Percentiles rank a stretch among this genome's conserved stretches.
Conservation (phyloP, 2,329 filamentous ascomycete species). For the Aspergillus brasiliensis region DNA sequence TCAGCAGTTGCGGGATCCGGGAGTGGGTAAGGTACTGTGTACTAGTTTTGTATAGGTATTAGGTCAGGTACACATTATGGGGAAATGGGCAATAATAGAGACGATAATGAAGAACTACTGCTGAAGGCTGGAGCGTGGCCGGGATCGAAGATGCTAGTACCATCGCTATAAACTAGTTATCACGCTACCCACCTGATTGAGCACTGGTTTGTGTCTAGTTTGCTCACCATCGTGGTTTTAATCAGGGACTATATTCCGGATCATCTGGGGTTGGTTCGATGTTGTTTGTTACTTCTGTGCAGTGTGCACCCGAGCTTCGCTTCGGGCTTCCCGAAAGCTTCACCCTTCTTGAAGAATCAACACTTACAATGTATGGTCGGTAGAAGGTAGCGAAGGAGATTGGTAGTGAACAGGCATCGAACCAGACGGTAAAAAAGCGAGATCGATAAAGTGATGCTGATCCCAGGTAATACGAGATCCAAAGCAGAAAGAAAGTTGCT, state of each 20-base stretch:
- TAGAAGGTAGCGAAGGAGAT: not conserved
- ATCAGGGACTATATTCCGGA: constrained; percentile 18
- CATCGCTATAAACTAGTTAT: constrained; percentile 6
- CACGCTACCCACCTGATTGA: not conserved
- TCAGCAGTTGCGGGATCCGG: not conserved
- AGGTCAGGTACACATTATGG: not conserved
- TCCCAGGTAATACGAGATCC: constrained; percentile 9
- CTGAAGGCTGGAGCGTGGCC: not conserved
- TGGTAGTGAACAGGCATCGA: constrained; percentile 2
- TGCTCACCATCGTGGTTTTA: constrained; percentile 9
- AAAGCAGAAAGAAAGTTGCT: not conserved
- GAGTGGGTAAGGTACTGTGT: not conserved
- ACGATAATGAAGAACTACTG: not conserved
- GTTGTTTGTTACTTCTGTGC: too few species aligned
- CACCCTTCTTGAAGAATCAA: not conserved
- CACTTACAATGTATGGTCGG: not conserved
- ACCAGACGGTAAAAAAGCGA: not conserved
- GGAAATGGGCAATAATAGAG: not conserved
- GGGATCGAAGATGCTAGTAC: not conserved
- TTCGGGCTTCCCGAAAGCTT: not conserved
- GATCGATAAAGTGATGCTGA: constrained; percentile 9
- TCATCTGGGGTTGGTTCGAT: not conserved
- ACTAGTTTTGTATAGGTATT: not conserved
- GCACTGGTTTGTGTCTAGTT: not conserved
- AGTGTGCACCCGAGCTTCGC: not conserved